These are phyloP conservation scores for Eucalyptus erythrocorys DNA, from an alignment of 345 rosid species.

Conservation along the genomic window DNA sequence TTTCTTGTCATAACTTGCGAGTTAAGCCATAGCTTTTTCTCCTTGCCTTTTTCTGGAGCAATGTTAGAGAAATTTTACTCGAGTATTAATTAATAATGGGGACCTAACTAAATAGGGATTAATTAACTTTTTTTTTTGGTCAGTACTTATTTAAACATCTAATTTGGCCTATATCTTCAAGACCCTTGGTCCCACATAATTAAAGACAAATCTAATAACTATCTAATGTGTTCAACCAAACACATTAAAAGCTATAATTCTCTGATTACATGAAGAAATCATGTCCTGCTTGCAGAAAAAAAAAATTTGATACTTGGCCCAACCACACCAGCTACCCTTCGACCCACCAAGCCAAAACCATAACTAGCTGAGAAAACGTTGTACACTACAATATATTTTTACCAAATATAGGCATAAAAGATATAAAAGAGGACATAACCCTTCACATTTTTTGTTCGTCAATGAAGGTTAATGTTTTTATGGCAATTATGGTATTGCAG, in stretches of 20 bases:
- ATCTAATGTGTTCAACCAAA: background rate
- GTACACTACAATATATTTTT: background rate
- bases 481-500: constrained; percentile 11
- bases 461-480: background rate
- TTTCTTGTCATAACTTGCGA: background rate
- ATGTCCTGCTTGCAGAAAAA: background rate
- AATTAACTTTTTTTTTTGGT: no score
- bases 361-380: background rate
- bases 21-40: background rate
- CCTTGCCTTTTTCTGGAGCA: background rate
- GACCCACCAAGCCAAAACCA: background rate
- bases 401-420: background rate
- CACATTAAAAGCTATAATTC: background rate
- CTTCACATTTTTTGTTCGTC: background rate
- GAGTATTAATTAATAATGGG: background rate
- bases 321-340: background rate
- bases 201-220: background rate
- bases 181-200: background rate
- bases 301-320: background rate
- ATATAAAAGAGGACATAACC: background rate
- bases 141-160: background rate
- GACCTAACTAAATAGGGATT: background rate
- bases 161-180: background rate
- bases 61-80: background rate
- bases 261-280: background rate